Evolutionary conservation across 257 asterid genomes (phyloP).

Genomic region (Solanum chaucha): DNA sequence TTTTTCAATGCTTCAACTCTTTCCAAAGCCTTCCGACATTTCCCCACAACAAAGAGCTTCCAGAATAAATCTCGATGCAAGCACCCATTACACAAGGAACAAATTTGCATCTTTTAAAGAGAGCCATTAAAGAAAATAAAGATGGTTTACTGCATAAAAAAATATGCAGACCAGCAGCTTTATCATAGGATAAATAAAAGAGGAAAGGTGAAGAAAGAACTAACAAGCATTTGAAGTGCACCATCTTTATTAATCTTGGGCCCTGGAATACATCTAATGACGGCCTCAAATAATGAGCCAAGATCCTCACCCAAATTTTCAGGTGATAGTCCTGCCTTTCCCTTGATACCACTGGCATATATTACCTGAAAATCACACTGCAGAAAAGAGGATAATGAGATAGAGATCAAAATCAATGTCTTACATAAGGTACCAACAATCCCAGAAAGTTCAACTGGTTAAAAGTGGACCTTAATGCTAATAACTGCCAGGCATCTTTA

Average conservation of each 20-base stretch:
- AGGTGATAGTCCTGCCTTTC: slow-evolving; percentile 89
- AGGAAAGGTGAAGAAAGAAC: slow-evolving; percentile 17
- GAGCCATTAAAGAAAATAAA: not conserved
- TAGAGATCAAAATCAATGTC: not conserved
- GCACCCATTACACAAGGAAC: not conserved
- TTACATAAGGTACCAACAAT: not conserved
- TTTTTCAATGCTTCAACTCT: not conserved
- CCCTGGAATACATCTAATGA: slow-evolving; percentile 94
- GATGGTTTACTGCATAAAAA: not conserved
- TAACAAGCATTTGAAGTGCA: slow-evolving; percentile 95
- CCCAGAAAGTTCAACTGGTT: not conserved
- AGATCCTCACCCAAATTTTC: slow-evolving; percentile 83
- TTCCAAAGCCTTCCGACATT: not conserved
- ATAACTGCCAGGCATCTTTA: not conserved
- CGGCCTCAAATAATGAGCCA: slow-evolving; percentile 91
- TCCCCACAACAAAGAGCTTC: not conserved
- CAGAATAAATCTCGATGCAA: not conserved
- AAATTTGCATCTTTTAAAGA: not conserved
- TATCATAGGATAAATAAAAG: not conserved
- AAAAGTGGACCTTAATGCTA: not conserved
- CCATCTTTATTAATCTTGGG: slow-evolving; percentile 84
- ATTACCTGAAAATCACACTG: slow-evolving; percentile 99
- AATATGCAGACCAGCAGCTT: not conserved
- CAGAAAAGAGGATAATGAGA: slow-evolving; percentile 6
- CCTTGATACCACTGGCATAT: slow-evolving; percentile 95